Evolutionary conservation across 2,329 filamentous ascomycete species (phyloP).

Genomic region (Fusarium nanum): DNA sequence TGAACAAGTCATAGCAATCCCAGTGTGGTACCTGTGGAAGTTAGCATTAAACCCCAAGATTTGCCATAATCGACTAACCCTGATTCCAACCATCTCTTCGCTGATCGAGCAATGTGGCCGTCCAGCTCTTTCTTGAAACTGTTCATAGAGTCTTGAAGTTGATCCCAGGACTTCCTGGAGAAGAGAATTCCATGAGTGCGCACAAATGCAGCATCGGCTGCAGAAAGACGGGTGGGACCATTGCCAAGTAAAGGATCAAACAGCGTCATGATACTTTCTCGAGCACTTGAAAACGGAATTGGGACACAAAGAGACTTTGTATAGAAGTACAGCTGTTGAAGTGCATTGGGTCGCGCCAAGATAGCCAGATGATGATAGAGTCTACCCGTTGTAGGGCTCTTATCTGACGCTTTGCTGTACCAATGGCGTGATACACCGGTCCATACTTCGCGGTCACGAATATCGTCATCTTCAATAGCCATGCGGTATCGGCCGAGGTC

Average conservation of each 20-base stretch:
- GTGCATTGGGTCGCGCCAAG: slow-evolving; percentile 73
- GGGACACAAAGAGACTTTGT: slow-evolving; percentile 76
- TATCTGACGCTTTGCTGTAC: slow-evolving; percentile 86
- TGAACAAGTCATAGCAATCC: slow-evolving; percentile 49
- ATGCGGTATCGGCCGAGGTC: slow-evolving; percentile 87
- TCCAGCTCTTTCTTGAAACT: slow-evolving; percentile 68
- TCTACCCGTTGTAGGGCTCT: slow-evolving; percentile 78
- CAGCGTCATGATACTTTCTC: slow-evolving; percentile 76
- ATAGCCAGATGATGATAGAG: slow-evolving; percentile 92
- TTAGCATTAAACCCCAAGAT: neutral
- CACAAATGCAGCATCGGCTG: slow-evolving; percentile 70
- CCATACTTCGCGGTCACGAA: slow-evolving; percentile 82
- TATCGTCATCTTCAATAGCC: slow-evolving; percentile 88
- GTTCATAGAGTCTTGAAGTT: slow-evolving; percentile 57
- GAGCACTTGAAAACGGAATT: slow-evolving; percentile 73
- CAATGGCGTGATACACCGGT: slow-evolving; percentile 81
- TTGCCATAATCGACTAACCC: slow-evolving; percentile 49
- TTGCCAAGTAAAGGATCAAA: slow-evolving; percentile 69
- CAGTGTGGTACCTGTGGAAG: slow-evolving; percentile 48
- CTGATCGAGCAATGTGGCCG: slow-evolving; percentile 64
- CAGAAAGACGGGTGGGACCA: slow-evolving; percentile 49
- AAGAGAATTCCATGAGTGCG: slow-evolving; percentile 74
- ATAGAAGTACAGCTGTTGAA: slow-evolving; percentile 80
- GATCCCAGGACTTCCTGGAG: slow-evolving; percentile 59
- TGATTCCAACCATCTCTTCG: slow-evolving; percentile 63